Conservation (phyloP, 257 asterid genomes). For the Nicotiana tabacum region DNA sequence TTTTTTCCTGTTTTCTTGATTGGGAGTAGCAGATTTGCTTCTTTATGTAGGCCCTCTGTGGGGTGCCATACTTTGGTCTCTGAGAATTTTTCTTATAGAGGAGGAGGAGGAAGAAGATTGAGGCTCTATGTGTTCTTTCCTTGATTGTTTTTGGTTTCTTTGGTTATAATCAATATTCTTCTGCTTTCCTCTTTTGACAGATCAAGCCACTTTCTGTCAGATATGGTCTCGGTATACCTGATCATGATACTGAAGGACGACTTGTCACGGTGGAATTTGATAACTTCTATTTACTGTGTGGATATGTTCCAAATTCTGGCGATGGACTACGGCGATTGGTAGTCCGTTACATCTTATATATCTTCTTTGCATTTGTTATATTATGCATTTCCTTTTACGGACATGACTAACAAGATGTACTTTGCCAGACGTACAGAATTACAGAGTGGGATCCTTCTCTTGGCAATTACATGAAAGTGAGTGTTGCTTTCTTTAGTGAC, state of each 20-base stretch:
- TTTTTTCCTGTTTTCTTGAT: background rate
- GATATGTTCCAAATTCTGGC: conserved; percentile 94
- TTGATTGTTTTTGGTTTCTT: background rate
- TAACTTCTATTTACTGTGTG: conserved; percentile 57
- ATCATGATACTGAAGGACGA: conserved; percentile 94
- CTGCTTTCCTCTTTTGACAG: conserved; percentile 36
- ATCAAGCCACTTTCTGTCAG: conserved; percentile 74
- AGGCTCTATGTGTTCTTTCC: background rate
- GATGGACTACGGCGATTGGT: conserved; percentile 92
- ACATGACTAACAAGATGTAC: conserved; percentile 5
- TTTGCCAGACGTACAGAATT: conserved; percentile 68
- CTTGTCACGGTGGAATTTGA: conserved; percentile 87
- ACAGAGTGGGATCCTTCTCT: conserved; percentile 86
- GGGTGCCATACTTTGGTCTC: background rate
- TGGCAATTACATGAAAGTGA: conserved; percentile 80
- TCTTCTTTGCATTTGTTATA: background rate
- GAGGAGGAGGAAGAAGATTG: conserved; percentile 2
- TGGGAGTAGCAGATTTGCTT: background rate
- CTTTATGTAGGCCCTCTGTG: background rate
- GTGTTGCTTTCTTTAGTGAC: conserved; percentile 15
- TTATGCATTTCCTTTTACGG: background rate
- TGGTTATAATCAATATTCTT: background rate
- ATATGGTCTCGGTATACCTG: conserved; percentile 85
- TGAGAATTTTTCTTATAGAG: background rate
- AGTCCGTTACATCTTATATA: background rate